Percentiles rank a stretch among this genome's conserved stretches.
Evolutionary conservation across 805 yeast genomes (phyloP).

Genomic region (Blastobotrys terrestris): DNA sequence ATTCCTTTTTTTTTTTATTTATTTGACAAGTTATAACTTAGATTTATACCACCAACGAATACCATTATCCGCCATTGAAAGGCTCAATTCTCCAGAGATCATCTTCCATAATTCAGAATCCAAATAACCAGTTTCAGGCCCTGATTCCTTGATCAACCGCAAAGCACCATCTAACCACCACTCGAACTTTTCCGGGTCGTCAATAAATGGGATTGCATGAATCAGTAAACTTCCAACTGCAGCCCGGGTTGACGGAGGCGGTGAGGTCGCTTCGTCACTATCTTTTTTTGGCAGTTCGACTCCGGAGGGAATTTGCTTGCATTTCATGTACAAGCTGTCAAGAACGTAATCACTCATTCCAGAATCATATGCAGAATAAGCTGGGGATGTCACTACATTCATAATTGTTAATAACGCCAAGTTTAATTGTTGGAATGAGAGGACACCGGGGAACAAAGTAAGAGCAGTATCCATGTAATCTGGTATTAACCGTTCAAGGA

Average conservation of each 20-base stretch:
- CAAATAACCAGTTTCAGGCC: constrained; percentile 36
- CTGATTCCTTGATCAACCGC: constrained; percentile 21
- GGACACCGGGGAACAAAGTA: constrained; percentile 48
- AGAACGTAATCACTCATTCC: constrained; percentile 33
- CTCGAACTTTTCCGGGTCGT: constrained; percentile 34
- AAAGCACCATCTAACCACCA: constrained; percentile 45
- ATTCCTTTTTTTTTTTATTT: too few relatives aligned
- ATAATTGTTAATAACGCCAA: constrained; percentile 55
- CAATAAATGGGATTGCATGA: constrained; percentile 48
- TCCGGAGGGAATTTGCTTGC: constrained; percentile 30
- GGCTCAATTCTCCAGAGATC: constrained; percentile 51
- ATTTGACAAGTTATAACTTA: not conserved
- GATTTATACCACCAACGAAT: constrained; percentile 28
- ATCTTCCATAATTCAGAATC: constrained; percentile 44
- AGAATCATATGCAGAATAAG: constrained; percentile 22
- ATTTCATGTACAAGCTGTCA: constrained; percentile 36
- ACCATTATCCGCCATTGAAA: constrained; percentile 25
- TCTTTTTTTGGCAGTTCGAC: constrained; percentile 26
- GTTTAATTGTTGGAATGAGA: constrained; percentile 50
- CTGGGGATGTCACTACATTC: constrained; percentile 36
- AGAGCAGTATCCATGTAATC: constrained; percentile 44
- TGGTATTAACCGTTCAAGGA: constrained; percentile 20
- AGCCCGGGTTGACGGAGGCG: constrained; percentile 38
- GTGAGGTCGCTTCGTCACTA: constrained; percentile 2
- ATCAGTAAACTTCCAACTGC: constrained; percentile 44